Evolutionary conservation across 257 asterid species (phyloP), one percentile per base, ranked within the genome.

Genomic region (Echium plantagineum): DNA sequence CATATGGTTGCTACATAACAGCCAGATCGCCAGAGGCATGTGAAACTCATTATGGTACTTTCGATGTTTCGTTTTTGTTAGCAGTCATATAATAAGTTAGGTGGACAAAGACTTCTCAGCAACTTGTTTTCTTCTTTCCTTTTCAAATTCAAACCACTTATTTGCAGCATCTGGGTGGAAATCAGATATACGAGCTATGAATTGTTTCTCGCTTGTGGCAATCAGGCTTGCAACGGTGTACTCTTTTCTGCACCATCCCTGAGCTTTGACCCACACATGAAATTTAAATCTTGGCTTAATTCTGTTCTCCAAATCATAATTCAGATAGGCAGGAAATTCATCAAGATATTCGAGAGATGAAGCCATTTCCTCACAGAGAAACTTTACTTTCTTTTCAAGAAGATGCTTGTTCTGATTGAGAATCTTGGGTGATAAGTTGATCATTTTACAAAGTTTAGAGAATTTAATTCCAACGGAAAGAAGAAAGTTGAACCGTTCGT

Each of bases 221-320:
- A 85, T 63, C 48, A 83, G 73, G 59, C 88, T 85, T 16, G 91
- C 21, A 5, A 83, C 24, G 16, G 83, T 66, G 60, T 78, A 85
- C 55, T 78, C 67, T 52, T 60, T 76, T 15, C 58, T 58, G 32
- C 78, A 60, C 71, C 74, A 52, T 18, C 82, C 86, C 72, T 73
- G 67, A 42, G 80, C 83, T 63, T 58, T 48, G 48, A 83, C 79
- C 94, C 88, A 75, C 66, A 65, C 71, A 63, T 78, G 88, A 52
- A 85, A 71, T 68, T 63, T 55, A 62, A 60, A 83, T 71, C 91
- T 81, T 15, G 94, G 91, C 54, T 55, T 83, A 63, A 85, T 85
- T 68, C 91, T 69, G 38, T 72, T 75, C 79, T 85, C 91, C 67
- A 85, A 66, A 69, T 77, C 70, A 57, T 72, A 73, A 70, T 82